These are phyloP conservation scores for Teunomyces funiuensis DNA, from an alignment of 805 yeast genomes.

Conservation along the genomic window DNA sequence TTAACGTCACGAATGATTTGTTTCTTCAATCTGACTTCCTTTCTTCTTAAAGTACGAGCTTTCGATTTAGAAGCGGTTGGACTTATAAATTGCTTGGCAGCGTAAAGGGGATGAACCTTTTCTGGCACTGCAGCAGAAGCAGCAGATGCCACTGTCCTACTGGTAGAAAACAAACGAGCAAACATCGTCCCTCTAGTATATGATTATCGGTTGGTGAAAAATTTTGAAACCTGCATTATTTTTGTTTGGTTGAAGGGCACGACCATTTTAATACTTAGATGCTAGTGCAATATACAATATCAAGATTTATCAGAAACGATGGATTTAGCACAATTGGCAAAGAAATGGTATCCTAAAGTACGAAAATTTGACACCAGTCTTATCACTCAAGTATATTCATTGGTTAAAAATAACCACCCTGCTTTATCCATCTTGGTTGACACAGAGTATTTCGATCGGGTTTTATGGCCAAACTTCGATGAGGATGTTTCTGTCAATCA, in stretches of 20 bases:
- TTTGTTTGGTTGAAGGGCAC: constrained; percentile 7
- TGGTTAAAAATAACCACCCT: constrained; percentile 1
- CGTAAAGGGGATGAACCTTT: constrained; percentile 24
- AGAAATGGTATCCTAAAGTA: constrained; percentile 20
- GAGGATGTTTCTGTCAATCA: constrained; percentile 41
- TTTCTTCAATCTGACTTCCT: constrained; percentile 40
- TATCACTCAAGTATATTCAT: constrained; percentile 17
- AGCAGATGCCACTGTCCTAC: constrained; percentile 12
- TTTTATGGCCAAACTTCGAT: constrained; percentile 43
- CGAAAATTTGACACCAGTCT: constrained; percentile 16
- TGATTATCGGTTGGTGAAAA: constrained; percentile 1
- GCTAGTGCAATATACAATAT: not conserved
- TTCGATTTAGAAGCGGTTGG: constrained; percentile 32
- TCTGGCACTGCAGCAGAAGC: constrained; percentile 5
- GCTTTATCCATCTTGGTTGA: constrained; percentile 10
- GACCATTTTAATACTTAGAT: constrained; percentile 3
- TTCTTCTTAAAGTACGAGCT: constrained; percentile 35
- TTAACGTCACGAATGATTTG: constrained; percentile 42
- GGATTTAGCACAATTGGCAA: constrained; percentile 8
- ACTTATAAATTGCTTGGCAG: constrained; percentile 39
- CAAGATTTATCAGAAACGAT: not conserved
- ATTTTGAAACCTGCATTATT: not conserved
- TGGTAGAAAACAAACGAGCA: constrained; percentile 19
- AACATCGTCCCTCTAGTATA: constrained; percentile 4
- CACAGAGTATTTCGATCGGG: constrained; percentile 24